Conservation (phyloP, 2,329 filamentous ascomycete species). For the Aspergillus pseudotamarii region DNA sequence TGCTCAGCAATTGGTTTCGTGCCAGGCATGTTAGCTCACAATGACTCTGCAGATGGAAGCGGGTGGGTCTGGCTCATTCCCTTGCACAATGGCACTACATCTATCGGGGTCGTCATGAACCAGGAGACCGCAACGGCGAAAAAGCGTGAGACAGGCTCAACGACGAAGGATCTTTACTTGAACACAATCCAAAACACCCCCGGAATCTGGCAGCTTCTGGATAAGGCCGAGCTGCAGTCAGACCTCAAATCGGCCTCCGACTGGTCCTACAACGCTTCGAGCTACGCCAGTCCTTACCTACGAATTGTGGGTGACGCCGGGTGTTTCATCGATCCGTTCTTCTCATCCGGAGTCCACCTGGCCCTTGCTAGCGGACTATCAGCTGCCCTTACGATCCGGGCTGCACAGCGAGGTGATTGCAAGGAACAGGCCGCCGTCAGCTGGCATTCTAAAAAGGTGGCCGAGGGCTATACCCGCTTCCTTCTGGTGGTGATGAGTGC, state of each 20-base stretch:
- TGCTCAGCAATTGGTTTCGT: not conserved
- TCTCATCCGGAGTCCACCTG: slow-evolving; percentile 53
- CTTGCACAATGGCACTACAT: not conserved
- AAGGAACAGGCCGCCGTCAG: slow-evolving; percentile 39
- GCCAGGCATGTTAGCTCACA: slow-evolving; percentile 8
- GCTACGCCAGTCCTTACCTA: slow-evolving; percentile 39
- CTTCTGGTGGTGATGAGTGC: slow-evolving; percentile 37
- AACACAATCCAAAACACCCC: too few species aligned
- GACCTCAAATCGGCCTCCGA: slow-evolving; percentile 49
- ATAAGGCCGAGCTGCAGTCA: slow-evolving; percentile 27
- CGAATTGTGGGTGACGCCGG: too few species aligned
- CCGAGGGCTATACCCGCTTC: slow-evolving; percentile 53
- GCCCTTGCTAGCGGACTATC: slow-evolving; percentile 48
- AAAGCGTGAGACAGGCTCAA: not conserved
- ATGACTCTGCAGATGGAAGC: not conserved
- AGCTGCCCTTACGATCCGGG: slow-evolving; percentile 47
- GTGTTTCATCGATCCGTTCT: slow-evolving; percentile 28
- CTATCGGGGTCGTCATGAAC: not conserved
- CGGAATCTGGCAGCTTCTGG: too few species aligned
- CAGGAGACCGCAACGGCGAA: too few species aligned
- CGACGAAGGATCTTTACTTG: slow-evolving; percentile 20
- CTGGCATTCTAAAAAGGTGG: slow-evolving; percentile 50
- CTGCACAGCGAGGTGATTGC: slow-evolving; percentile 27
- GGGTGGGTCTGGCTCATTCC: not conserved
- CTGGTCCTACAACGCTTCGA: slow-evolving; percentile 51